phyloP scores from a whole-genome alignment of 2,329 filamentous ascomycete species.

The Cryphonectria naterciae region DNA sequence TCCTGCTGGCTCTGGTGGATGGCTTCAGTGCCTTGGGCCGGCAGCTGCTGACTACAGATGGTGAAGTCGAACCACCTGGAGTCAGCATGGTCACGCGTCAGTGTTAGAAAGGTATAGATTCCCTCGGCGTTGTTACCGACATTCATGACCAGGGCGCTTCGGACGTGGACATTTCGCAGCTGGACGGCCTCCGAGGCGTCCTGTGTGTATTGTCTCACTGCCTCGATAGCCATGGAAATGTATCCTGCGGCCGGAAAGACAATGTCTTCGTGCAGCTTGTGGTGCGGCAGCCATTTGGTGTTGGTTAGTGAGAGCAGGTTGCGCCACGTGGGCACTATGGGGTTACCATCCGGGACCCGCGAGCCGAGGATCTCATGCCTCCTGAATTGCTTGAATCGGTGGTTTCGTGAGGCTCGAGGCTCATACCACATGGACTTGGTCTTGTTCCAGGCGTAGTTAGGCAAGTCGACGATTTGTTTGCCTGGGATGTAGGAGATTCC shows the following conservation, averaged over 20 bases:
- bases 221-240: conserved; percentile 32
- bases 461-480: conserved; percentile 5
- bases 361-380: conserved; percentile 2
- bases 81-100: conserved; percentile 31
- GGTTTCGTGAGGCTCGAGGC: background rate
- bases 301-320: conserved; percentile 33
- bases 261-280: conserved; percentile 36
- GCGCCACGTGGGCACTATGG: conserved; percentile 21
- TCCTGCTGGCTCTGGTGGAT: conserved; percentile 3
- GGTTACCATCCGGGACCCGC: conserved; percentile 18
- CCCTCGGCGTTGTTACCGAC: conserved; percentile 38
- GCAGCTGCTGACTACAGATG: conserved; percentile 13
- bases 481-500: background rate
- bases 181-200: background rate
- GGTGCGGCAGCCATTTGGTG: conserved; percentile 45
- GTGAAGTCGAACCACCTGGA: conserved; percentile 20
- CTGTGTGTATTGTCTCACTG: conserved; percentile 22
- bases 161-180: conserved; percentile 8
- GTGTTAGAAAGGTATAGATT: conserved; percentile 35
- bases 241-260: conserved; percentile 43
- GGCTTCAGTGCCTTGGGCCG: background rate
- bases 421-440: background rate
- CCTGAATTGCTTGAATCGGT: background rate
- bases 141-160: conserved; percentile 11
- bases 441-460: conserved; percentile 10